Conservation (phyloP, 2,329 filamentous ascomycete species). For the Aspergillus sp. region DNA sequence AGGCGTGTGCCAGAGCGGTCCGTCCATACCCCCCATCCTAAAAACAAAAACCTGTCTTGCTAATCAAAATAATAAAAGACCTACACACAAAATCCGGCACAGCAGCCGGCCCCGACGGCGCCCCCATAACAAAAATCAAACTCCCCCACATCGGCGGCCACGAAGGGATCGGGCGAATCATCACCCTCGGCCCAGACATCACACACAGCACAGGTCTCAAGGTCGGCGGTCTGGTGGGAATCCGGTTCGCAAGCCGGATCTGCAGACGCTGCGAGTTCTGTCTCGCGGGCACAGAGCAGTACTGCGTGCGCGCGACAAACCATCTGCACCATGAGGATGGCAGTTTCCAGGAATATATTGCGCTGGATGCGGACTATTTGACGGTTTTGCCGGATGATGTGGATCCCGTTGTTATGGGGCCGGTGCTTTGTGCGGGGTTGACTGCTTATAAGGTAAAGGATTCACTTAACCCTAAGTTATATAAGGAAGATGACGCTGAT, state of each 20-base stretch:
- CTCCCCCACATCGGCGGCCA: constrained; percentile 48
- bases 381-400: constrained; percentile 45
- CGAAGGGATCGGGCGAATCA: constrained; percentile 46
- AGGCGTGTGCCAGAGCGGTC: constrained; percentile 46
- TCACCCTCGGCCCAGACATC: constrained; percentile 33
- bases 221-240: constrained; percentile 43
- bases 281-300: constrained; percentile 41
- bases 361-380: constrained; percentile 45
- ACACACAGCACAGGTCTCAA: constrained; percentile 28
- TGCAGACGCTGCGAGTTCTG: constrained; percentile 47
- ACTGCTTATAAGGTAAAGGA: constrained; percentile 44
- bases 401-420: constrained; percentile 42
- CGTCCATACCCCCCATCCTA: not conserved
- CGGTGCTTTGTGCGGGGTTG: constrained; percentile 47
- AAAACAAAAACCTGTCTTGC: not conserved
- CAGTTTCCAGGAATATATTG: constrained; percentile 47
- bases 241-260: constrained; percentile 44
- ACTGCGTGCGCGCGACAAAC: constrained; percentile 44
- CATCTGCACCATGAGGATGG: constrained; percentile 50
- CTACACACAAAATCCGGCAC: constrained; percentile 43
- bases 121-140: constrained; percentile 44
- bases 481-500: not conserved
- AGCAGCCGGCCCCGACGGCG: constrained; percentile 39
- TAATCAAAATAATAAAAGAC: constrained; percentile 24
- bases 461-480: not conserved